Base-by-base conservation (phyloP, 257 asterid genomes). In the Solanum pimpinellifolium region DNA sequence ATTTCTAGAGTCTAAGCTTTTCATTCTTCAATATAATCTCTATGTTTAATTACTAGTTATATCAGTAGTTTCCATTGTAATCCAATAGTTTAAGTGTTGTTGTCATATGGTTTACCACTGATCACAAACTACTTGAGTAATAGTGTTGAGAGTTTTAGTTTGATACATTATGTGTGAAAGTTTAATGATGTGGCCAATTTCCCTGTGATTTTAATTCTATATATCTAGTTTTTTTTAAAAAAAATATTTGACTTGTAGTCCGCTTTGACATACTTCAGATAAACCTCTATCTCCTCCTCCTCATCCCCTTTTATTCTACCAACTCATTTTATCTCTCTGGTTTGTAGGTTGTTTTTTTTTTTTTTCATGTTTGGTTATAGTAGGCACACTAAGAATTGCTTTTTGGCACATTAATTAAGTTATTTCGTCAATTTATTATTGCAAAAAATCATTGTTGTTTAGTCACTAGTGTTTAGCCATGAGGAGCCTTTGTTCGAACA, bases 241-340 rank as follows among this genome's bases (percentile, higher is more conserved):
- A 47, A 0, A 47, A 47, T 47, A 47, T 14, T 14, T 47, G 6
- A 47, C 0, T 14, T 47, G 0, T 47, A 47, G 0, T 16, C 6
- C 56, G 20, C 20, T 1, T 47, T 47, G 7, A 47, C 56, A 47
- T 14, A 46, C 56, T 46, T 46, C 56, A 46, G 56, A 14, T 18
- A 47, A 47, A 47, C 56, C 3, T 14, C 20, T 47, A 47, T 47
- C 5, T 47, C 15, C 5, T 44, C 49, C 5, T 44, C 16, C 49
- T 25, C 9, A 11, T 44, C 16, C 37, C 73, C 9, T 68, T 68
- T 20, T 68, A 33, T 68, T 68, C 74, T 68, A 68, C 74, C 74
- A 68, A 12, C 20, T 68, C 74, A 46, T 47, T 47, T 47, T 0
- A 20, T 47, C 20, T 5, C 7, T 14, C 20, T 14, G 3, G 10